Evolutionary conservation across 2,329 filamentous ascomycete genomes (phyloP).

Genomic region (Graphiopsis chlorocephala): DNA sequence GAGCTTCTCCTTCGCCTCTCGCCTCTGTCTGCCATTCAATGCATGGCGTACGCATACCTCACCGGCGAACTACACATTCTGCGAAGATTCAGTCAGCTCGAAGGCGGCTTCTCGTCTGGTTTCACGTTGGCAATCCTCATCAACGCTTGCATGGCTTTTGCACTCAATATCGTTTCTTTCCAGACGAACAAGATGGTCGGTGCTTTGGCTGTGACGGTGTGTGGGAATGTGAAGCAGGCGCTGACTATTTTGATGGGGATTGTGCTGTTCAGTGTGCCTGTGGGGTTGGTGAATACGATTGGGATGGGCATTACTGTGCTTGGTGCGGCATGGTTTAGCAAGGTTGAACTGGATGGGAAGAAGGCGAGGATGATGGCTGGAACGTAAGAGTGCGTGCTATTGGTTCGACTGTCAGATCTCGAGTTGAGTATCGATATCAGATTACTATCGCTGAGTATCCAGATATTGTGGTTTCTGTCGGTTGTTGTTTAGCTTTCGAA

Average conservation of each 20-base stretch:
- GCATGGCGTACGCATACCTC: constrained; percentile 50
- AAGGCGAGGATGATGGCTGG: constrained; percentile 15
- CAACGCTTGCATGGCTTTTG: constrained; percentile 29
- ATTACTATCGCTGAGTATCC: background rate
- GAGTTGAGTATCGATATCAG: background rate
- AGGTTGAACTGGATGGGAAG: constrained; percentile 54
- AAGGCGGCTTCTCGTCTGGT: constrained; percentile 18
- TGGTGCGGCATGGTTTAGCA: constrained; percentile 58
- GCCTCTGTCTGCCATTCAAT: constrained; percentile 57
- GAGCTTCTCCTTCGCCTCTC: constrained; percentile 64
- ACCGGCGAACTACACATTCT: constrained; percentile 46
- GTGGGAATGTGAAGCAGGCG: constrained; percentile 32
- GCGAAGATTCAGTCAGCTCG: constrained; percentile 17
- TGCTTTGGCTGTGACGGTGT: constrained; percentile 29
- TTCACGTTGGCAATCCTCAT: constrained; percentile 21
- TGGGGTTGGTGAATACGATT: constrained; percentile 48
- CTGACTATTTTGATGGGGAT: constrained; percentile 31
- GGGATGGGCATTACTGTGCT: constrained; percentile 55
- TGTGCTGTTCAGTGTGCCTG: constrained; percentile 28
- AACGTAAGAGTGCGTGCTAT: background rate
- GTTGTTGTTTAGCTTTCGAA: background rate
- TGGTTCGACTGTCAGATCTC: background rate
- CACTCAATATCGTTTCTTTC: constrained; percentile 32
- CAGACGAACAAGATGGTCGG: constrained; percentile 33
- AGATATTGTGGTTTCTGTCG: too few relatives aligned